Percentiles rank a stretch among this genome's conserved stretches.
Evolutionary conservation across 371 early-diverging fungal species (phyloP).

Genomic region (Blakeslea trispora): DNA sequence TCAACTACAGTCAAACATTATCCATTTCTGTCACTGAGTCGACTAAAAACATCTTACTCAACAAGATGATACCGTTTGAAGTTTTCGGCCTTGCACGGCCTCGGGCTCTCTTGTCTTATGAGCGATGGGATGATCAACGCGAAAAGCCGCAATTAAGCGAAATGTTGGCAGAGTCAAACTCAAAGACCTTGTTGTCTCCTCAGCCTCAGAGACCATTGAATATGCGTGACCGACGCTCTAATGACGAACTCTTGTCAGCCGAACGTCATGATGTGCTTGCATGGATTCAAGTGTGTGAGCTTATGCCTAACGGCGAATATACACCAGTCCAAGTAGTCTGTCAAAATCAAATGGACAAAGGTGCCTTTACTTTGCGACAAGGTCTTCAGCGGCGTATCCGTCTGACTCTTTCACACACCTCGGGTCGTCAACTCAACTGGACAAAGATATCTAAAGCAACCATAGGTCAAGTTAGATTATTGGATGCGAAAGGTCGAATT

Average conservation of each 20-base stretch:
- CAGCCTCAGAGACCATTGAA: background rate
- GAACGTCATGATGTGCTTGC: conserved; percentile 73
- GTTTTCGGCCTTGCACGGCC: conserved; percentile 60
- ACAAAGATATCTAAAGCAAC: conserved; percentile 52
- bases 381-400: conserved; percentile 83
- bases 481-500: conserved; percentile 67
- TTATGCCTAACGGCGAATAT: conserved; percentile 74
- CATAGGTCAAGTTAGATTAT: conserved; percentile 66
- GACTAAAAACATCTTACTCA: conserved; percentile 37
- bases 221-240: conserved; percentile 39
- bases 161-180: conserved; percentile 13
- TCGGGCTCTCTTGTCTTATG: conserved; percentile 46
- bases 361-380: conserved; percentile 76
- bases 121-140: conserved; percentile 58
- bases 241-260: conserved; percentile 60
- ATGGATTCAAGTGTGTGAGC: conserved; percentile 72
- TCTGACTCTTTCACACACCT: conserved; percentile 70
- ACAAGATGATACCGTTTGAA: conserved; percentile 53
- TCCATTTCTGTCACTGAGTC: conserved; percentile 44
- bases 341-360: conserved; percentile 52
- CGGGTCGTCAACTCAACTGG: conserved; percentile 72
- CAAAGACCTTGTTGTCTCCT: background rate
- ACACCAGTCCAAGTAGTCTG: conserved; percentile 69
- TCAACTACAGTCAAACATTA: conserved; percentile 64
- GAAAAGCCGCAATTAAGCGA: conserved; percentile 37